phyloP scores from a whole-genome alignment of 345 rosid genomes.

The Citrus cavaleriei region DNA sequence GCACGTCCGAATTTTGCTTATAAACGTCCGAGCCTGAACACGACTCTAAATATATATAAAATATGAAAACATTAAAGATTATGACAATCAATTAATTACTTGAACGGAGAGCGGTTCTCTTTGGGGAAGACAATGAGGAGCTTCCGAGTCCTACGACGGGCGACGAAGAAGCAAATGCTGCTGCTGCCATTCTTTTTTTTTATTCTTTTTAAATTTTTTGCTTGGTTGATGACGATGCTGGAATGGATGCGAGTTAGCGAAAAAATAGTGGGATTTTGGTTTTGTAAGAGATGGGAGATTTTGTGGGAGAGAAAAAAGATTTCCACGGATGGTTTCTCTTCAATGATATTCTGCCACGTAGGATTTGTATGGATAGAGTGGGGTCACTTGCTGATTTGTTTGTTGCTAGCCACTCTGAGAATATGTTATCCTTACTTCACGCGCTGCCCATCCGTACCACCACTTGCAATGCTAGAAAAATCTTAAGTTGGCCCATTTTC shows the following conservation, averaged over 20 bases:
- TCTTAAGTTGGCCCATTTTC: too few species aligned
- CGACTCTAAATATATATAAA: not conserved
- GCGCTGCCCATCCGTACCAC: not conserved
- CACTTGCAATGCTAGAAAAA: not conserved
- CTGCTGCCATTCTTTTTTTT: conserved; percentile 28
- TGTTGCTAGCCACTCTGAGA: too few species aligned
- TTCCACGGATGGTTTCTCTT: conserved; percentile 29
- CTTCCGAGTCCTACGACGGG: conserved; percentile 69
- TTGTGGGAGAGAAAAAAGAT: conserved; percentile 47
- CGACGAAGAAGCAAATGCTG: conserved; percentile 55
- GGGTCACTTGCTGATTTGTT: conserved; percentile 12
- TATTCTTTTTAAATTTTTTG: not conserved
- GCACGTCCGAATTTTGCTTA: too few species aligned
- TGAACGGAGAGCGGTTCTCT: conserved; percentile 40
- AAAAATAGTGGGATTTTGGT: not conserved
- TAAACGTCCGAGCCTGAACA: too few species aligned
- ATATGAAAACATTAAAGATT: not conserved
- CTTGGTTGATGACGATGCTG: not conserved
- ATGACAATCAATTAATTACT: conserved; percentile 29
- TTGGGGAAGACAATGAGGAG: conserved; percentile 38
- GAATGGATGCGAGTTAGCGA: not conserved
- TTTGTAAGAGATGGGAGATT: conserved; percentile 22
- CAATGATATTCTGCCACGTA: conserved; percentile 65
- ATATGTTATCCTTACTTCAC: not conserved
- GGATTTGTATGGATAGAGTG: conserved; percentile 50